These are phyloP conservation scores for Calonectria naviculata DNA, from an alignment of 2,329 filamentous ascomycete genomes.

Conservation along the genomic window DNA sequence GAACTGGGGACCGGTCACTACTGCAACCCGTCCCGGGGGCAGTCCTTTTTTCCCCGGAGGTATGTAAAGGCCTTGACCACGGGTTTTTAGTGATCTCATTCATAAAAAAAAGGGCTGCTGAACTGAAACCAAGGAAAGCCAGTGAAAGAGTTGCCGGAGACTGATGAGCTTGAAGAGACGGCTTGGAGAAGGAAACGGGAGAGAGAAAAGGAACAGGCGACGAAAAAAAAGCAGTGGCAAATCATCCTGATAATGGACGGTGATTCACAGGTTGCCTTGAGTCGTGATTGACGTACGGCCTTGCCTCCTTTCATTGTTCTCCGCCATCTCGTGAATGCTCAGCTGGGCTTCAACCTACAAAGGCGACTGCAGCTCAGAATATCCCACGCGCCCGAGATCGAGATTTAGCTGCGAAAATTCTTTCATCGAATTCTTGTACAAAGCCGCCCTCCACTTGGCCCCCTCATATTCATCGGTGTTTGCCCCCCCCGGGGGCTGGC, in stretches of 20 bases:
- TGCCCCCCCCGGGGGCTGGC: neutral
- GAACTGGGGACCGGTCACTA: constrained; percentile 25
- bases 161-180: constrained; percentile 9
- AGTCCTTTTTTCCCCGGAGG: constrained; percentile 27
- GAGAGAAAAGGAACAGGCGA: neutral
- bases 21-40: constrained; percentile 19
- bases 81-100: neutral
- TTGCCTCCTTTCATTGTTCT: constrained; percentile 39
- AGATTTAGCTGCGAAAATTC: neutral
- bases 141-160: constrained; percentile 2
- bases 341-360: constrained; percentile 17
- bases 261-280: constrained; percentile 28
- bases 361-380: neutral
- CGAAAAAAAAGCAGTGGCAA: constrained; percentile 26
- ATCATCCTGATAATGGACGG: constrained; percentile 31
- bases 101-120: neutral
- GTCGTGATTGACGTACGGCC: constrained; percentile 25
- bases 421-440: constrained; percentile 9
- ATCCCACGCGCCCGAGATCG: neutral
- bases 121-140: constrained; percentile 9
- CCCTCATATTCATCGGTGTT: neutral
- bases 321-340: constrained; percentile 32
- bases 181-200: constrained; percentile 12
- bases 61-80: constrained; percentile 32
- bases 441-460: neutral